Evolutionary conservation across 805 yeast species (phyloP).

Genomic region (Candida silvicultrix): DNA sequence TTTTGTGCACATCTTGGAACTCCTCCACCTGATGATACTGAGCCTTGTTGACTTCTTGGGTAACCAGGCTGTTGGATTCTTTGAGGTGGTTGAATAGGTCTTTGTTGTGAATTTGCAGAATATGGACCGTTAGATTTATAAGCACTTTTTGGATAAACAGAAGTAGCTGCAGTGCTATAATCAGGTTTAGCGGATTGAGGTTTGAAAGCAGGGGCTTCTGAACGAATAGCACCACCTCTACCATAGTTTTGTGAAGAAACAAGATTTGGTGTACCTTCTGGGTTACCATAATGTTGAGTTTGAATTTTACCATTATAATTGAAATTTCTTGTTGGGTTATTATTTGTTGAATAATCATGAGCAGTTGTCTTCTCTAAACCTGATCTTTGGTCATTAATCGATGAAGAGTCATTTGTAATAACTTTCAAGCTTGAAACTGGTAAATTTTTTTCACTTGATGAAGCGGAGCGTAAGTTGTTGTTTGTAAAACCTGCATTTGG

Average conservation of each 20-base stretch:
- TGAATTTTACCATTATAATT: conserved; percentile 1
- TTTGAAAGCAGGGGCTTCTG: conserved; percentile 16
- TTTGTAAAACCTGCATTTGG: neutral
- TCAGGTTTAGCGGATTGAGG: conserved; percentile 21
- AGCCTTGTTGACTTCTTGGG: neutral
- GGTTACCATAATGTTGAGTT: neutral
- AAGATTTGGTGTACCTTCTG: conserved; percentile 21
- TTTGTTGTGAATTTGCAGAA: neutral
- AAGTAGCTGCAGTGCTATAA: conserved; percentile 8
- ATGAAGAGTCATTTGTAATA: conserved; percentile 18
- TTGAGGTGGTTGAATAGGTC: neutral
- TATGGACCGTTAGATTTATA: conserved; percentile 9
- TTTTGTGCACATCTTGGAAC: neutral
- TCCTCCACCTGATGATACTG: neutral
- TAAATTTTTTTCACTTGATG: conserved; percentile 10
- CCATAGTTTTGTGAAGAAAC: conserved; percentile 19
- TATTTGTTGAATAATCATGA: conserved; percentile 18
- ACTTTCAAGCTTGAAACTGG: conserved; percentile 15
- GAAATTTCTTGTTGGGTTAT: conserved; percentile 2
- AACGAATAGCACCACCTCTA: conserved; percentile 16
- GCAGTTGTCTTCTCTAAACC: conserved; percentile 16
- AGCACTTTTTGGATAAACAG: conserved; percentile 8
- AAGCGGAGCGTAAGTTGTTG: neutral
- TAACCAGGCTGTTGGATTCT: neutral
- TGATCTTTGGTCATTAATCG: conserved; percentile 10